These are phyloP conservation scores for Sarcodon aspratus DNA, from an alignment of 768 basidiomycete genomes.

Conservation along the genomic window DNA sequence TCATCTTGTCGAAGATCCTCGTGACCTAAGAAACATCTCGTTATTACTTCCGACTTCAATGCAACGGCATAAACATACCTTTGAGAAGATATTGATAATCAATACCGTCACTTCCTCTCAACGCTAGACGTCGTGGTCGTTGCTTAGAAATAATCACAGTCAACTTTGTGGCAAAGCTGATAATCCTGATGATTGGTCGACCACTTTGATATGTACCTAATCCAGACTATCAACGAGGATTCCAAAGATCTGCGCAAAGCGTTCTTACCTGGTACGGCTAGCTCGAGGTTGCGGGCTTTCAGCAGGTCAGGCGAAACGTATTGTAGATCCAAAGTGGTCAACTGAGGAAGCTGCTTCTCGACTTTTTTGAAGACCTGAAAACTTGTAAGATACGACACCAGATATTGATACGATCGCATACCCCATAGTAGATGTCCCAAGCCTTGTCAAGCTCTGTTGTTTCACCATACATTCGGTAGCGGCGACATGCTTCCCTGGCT, in stretches of 20 bases:
- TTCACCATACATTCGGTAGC: slow-evolving; percentile 82
- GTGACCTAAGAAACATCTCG: slow-evolving; percentile 47
- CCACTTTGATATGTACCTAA: slow-evolving; percentile 89
- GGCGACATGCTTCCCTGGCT: slow-evolving; percentile 82
- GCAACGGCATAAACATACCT: slow-evolving; percentile 33
- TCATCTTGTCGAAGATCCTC: slow-evolving; percentile 99
- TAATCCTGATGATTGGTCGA: slow-evolving; percentile 69
- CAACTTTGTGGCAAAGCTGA: slow-evolving; percentile 79
- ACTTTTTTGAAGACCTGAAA: slow-evolving; percentile 88
- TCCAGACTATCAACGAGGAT: neutral
- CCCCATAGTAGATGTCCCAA: slow-evolving; percentile 98
- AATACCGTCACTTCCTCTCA: slow-evolving; percentile 85
- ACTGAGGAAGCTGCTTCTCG: slow-evolving; percentile 83
- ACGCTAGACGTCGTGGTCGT: slow-evolving; percentile 77
- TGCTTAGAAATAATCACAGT: slow-evolving; percentile 96
- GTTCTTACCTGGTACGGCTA: slow-evolving; percentile 83
- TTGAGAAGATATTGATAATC: slow-evolving; percentile 91
- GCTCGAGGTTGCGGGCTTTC: slow-evolving; percentile 79
- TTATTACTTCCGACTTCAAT: neutral
- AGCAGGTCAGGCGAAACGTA: slow-evolving; percentile 92
- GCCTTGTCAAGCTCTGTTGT: slow-evolving; percentile 87
- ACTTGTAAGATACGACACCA: neutral
- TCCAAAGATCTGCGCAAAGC: neutral
- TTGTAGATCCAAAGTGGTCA: slow-evolving; percentile 88
- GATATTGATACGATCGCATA: slow-evolving; percentile 20